phyloP scores from a whole-genome alignment of 345 rosid species.

The Gossypium anomalum region DNA sequence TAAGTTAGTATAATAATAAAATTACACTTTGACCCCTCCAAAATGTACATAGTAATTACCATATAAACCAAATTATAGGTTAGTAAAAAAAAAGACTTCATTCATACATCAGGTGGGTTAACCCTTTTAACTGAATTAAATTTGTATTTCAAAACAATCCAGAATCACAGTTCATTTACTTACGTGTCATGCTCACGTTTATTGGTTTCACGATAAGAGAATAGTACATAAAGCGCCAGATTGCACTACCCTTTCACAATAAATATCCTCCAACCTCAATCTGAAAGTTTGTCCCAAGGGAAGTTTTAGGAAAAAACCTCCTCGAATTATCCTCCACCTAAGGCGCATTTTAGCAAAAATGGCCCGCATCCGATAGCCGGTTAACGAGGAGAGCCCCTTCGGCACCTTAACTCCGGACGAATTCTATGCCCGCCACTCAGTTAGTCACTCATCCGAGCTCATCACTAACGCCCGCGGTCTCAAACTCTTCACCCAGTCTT shows the following conservation, averaged over 20 bases:
- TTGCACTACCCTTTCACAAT: not conserved
- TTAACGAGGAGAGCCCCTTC: conserved; percentile 58
- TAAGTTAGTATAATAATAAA: too few species aligned
- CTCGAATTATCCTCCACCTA: not conserved
- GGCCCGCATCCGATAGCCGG: conserved; percentile 67
- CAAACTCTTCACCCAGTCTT: conserved; percentile 80
- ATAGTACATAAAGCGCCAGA: not conserved
- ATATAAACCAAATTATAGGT: too few species aligned
- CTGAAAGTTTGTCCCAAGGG: not conserved
- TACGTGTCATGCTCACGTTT: not conserved
- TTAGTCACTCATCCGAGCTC: conserved; percentile 63
- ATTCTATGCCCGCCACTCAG: conserved; percentile 74
- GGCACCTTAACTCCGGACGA: conserved; percentile 57
- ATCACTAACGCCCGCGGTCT: conserved; percentile 71
- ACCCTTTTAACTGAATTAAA: too few species aligned
- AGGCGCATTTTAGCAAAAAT: conserved; percentile 15
- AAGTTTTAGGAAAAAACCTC: not conserved
- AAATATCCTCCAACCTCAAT: conserved; percentile 4
- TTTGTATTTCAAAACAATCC: not conserved
- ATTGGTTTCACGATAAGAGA: not conserved
- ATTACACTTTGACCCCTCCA: accelerated
- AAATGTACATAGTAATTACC: accelerated
- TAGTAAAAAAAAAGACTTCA: too few species aligned
- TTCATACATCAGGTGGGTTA: too few species aligned
- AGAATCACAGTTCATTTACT: not conserved